Evolutionary conservation across 2,329 filamentous ascomycete species (phyloP), one percentile per base, ranked within the genome.

Genomic region (Calonectria multiphialidica): DNA sequence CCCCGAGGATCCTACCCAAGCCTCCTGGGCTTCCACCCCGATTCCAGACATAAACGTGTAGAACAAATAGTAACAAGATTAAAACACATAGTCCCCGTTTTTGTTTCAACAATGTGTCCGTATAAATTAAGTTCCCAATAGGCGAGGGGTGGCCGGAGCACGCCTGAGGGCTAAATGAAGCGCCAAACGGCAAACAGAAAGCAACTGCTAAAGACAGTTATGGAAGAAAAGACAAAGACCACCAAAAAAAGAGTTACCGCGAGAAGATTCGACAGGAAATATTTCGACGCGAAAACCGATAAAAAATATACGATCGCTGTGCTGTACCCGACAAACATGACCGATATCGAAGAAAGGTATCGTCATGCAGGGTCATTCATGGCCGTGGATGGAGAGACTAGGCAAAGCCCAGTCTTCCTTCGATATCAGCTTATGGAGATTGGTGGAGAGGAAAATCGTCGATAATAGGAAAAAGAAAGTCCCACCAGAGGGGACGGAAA

Each of bases 291-390:
- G 72, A 66, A 71, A 76, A 68, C 76, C 71, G 75, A 77, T 80
- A 85, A 35, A 59, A 81, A 77, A 77, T 82, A 80, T 82, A 86
- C 83, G 85, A 89, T 88, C 87, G 87, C 86, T 90, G 88, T 90
- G 86, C 88, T 90, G 89, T 90, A 85, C 89, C 87, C 87, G 89
- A 90, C 88, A 89, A 82, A 87, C 87, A 90, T 86, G 87, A 89
- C 87, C 87, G 86, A 87, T 83, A 84, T 84, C 84, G 82, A 85
- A 83, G 79, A 82, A 82, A 84, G 82, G 82, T 85, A 87, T 90
- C 86, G 87, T 90, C 88, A 90, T 90, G 88, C 85, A 88, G 83
- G 87, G 87, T 88, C 87, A 87, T 89, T 85, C 79, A 82, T 82
- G 84, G 83, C 62, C 74, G 68, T 62, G 61, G 72, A 47, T 68